phyloP scores from a whole-genome alignment of 139 green algal species.

The Chlamydomonas schloesseri region DNA sequence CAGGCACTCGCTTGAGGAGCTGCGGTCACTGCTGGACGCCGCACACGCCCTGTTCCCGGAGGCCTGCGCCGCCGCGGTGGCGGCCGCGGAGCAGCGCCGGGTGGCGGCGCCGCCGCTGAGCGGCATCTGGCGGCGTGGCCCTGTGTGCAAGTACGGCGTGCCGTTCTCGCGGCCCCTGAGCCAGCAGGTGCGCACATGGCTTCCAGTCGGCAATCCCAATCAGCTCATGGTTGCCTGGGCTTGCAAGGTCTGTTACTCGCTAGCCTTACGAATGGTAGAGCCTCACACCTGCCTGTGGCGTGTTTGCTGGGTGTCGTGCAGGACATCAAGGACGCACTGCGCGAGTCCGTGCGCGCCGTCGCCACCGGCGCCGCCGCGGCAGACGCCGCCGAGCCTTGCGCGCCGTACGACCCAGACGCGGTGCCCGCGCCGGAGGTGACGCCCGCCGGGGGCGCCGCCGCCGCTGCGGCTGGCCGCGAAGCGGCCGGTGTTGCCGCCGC shows the following conservation, averaged over 20 bases:
- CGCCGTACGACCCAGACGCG: slow-evolving; percentile 18
- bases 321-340: not conserved
- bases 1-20: slow-evolving; percentile 50
- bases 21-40: slow-evolving; percentile 43
- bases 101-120: not conserved
- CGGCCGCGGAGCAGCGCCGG: slow-evolving; percentile 16
- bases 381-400: not conserved
- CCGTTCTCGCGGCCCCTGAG: not conserved
- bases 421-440: not conserved
- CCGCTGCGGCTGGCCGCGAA: not conserved
- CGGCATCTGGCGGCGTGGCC: slow-evolving; percentile 8
- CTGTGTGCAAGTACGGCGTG: slow-evolving; percentile 19
- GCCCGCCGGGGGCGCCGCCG: too few species aligned
- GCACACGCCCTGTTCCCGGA: slow-evolving; percentile 49
- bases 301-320: not conserved
- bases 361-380: not conserved
- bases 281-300: too few species aligned
- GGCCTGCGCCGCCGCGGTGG: not conserved
- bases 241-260: too few species aligned
- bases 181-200: too few species aligned
- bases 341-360: not conserved
- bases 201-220: too few species aligned
- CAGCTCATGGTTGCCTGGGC: too few species aligned
- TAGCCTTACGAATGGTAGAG: too few species aligned
- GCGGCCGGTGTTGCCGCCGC: not conserved